A percentile compares a stretch with the other conserved stretches of the same genome.
These are phyloP conservation scores for Mycena pura DNA, from an alignment of 768 basidiomycete species.

Conservation along the genomic window DNA sequence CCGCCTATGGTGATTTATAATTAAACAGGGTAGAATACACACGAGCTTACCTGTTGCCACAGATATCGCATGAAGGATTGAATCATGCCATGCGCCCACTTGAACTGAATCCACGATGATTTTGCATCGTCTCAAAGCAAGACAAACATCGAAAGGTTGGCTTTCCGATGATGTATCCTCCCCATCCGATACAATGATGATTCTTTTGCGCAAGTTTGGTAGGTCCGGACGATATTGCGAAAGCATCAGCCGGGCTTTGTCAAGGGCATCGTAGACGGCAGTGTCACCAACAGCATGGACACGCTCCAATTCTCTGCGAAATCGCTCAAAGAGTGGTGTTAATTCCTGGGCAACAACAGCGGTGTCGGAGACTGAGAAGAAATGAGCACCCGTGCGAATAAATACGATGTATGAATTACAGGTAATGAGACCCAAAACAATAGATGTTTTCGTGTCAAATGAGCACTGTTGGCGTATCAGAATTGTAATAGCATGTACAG, in stretches of 20 bases:
- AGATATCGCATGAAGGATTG: conserved; percentile 32
- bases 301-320: conserved; percentile 30
- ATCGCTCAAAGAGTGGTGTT: conserved; percentile 36
- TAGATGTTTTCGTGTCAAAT: conserved; percentile 34
- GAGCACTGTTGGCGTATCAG: conserved; percentile 29
- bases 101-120: conserved; percentile 38
- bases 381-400: not conserved
- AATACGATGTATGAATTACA: conserved; percentile 17
- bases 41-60: conserved; percentile 33
- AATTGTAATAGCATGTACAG: not conserved
- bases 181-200: conserved; percentile 39
- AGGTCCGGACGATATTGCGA: conserved; percentile 31
- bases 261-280: conserved; percentile 36
- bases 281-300: conserved; percentile 31
- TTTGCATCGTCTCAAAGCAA: conserved; percentile 22
- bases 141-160: conserved; percentile 28
- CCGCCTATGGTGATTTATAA: conserved; percentile 27
- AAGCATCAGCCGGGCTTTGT: conserved; percentile 29
- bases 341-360: conserved; percentile 30
- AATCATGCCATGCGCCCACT: conserved; percentile 28
- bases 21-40: not conserved
- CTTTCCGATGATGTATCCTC: conserved; percentile 33
- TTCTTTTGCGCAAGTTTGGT: conserved; percentile 30
- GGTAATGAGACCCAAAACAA: conserved; percentile 37
- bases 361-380: conserved; percentile 29